These are phyloP conservation scores for Arachnopeziza araneosa DNA, from an alignment of 2,329 filamentous ascomycete species.

Conservation along the genomic window DNA sequence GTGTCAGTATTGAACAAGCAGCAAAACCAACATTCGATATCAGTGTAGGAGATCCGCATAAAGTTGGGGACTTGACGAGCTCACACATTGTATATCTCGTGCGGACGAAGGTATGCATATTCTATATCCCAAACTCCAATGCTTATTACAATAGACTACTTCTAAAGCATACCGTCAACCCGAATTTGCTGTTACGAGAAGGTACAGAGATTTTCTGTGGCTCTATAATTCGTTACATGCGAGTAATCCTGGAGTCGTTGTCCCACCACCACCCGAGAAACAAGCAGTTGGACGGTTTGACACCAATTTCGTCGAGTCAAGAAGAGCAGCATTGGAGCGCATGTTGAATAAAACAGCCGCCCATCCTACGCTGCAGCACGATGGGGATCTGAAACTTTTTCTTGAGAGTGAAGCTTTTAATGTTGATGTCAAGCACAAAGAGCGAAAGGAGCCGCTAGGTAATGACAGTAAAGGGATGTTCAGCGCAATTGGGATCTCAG, in stretches of 20 bases:
- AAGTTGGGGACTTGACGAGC: slow-evolving; percentile 93
- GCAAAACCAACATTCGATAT: slow-evolving; percentile 90
- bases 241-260: slow-evolving; percentile 91
- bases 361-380: slow-evolving; percentile 86
- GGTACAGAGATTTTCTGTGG: slow-evolving; percentile 97
- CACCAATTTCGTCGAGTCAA: slow-evolving; percentile 90
- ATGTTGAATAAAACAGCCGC: slow-evolving; percentile 96
- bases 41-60: slow-evolving; percentile 90
- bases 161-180: slow-evolving; percentile 92
- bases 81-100: slow-evolving; percentile 98
- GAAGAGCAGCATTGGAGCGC: slow-evolving; percentile 85
- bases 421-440: slow-evolving; percentile 95
- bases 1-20: slow-evolving; percentile 87
- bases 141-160: slow-evolving; percentile 58
- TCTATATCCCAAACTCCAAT: not conserved
- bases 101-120: slow-evolving; percentile 67
- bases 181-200: slow-evolving; percentile 87
- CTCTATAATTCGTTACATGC: slow-evolving; percentile 90
- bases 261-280: slow-evolving; percentile 95
- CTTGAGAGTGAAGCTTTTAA: slow-evolving; percentile 95
- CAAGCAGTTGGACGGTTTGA: slow-evolving; percentile 96
- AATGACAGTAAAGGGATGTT: slow-evolving; percentile 88
- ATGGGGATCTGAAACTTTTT: slow-evolving; percentile 91
- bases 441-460: slow-evolving; percentile 77
- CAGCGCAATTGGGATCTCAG: slow-evolving; percentile 72